Base-by-base conservation (phyloP, 2,329 filamentous ascomycete genomes). In the Endothia cerciana region DNA sequence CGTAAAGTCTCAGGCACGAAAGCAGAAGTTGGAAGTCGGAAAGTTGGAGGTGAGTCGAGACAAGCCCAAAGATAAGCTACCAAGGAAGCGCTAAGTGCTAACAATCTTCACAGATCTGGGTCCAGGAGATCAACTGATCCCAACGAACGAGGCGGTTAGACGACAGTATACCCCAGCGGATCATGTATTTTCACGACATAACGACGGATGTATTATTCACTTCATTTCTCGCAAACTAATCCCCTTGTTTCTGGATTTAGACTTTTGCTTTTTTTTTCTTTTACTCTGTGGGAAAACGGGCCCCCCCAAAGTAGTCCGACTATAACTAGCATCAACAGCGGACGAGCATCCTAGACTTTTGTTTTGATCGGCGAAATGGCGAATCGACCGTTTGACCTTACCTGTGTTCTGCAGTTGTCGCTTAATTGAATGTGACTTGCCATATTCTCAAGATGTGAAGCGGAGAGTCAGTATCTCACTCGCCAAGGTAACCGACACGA, bases 21-120 rank as follows among this genome's bases (percentile, higher is more conserved):
- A 87, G 77, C 90, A 94, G 75, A 87, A 89, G 72, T 83, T 85
- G 69, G 94, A 97, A 69, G 91, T 93, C 82, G 93, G 92, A 62
- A 97, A 97, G 85, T 89, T 97, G 88, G 95, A 98, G 87, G 93
- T 97, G 78, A 85, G 91, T 82, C 1, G 8, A 47, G 28, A 43
- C 22, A 10, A 36, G 41, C 36, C 4, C 17, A 7, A 15, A 30
- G 60, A 58, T 45, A 4, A 40, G 15, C 36, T 62, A 17, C 10
- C 17, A 33, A 4, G 64, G 13, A 58, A 65, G 55, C 5, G 30
- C 8, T 30, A n/a, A n/a, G 36, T 43, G 17, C 73, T 75, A 64
- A 75, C 70, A 45, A 7, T 40, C 28, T 33, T 6, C 49, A 62
- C 22, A 77, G 76, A 71, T 77, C 43, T 77, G 76, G 76, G 62